Evolutionary conservation across 768 basidiomycete genomes (phyloP).

Genomic region (Tricholoma saponaceum): DNA sequence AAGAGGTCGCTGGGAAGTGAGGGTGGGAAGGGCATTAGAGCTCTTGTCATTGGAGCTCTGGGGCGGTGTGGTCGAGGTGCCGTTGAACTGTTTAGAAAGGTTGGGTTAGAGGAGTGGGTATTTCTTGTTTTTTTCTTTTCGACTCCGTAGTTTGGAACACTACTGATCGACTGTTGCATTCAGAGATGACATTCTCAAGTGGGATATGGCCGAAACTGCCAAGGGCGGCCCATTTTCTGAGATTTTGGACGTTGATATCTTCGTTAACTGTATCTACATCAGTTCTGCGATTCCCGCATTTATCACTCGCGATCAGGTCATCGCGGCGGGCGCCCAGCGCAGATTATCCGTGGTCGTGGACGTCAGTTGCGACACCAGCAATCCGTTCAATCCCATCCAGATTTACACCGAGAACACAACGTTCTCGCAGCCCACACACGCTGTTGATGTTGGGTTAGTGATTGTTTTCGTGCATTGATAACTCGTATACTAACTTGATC

Average conservation of each 20-base stretch:
- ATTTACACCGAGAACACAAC: conserved; percentile 94
- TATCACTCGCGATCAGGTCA: conserved; percentile 64
- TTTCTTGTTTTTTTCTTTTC: not conserved
- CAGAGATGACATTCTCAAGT: conserved; percentile 92
- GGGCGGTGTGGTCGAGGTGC: conserved; percentile 95
- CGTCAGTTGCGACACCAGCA: conserved; percentile 98
- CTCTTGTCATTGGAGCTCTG: conserved; percentile 92
- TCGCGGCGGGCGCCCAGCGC: conserved; percentile 63
- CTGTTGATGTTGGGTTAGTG: conserved; percentile 76
- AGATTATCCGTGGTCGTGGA: conserved; percentile 85
- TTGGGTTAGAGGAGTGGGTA: conserved; percentile 89
- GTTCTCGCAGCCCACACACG: conserved; percentile 87
- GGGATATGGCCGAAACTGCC: conserved; percentile 96
- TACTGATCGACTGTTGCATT: conserved; percentile 3
- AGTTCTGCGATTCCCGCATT: conserved; percentile 84
- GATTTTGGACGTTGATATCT: conserved; percentile 94
- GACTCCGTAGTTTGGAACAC: no score
- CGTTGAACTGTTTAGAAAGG: conserved; percentile 92
- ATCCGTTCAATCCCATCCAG: conserved; percentile 96
- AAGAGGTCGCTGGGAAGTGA: conserved; percentile 55
- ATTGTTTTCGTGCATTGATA: no score
- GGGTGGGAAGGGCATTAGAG: conserved; percentile 71
- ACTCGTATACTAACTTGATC: not conserved
- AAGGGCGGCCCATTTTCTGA: conserved; percentile 96
- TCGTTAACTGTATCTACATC: conserved; percentile 99